Conservation (phyloP, 345 rosid species). For the Microthlaspi erraticum region DNA sequence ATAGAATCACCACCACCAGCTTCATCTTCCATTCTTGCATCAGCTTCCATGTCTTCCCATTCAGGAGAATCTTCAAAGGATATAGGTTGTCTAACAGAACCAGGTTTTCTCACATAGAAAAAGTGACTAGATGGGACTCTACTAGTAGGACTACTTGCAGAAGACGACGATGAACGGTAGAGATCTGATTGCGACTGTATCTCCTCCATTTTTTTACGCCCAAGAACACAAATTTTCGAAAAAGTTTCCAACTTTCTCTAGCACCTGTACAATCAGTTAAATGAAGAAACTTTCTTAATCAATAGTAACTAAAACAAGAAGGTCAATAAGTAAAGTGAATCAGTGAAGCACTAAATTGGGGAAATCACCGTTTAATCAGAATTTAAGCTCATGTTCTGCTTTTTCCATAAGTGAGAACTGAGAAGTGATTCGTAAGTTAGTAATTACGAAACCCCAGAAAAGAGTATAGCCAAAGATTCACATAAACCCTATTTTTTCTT, state of each 20-base stretch:
- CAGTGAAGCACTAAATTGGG: background rate
- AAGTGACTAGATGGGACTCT: constrained; percentile 95
- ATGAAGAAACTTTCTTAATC: background rate
- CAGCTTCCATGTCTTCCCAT: constrained; percentile 93
- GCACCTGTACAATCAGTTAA: constrained; percentile 3
- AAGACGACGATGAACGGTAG: constrained; percentile 95
- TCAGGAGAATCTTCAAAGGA: constrained; percentile 99
- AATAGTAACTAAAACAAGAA: constrained; percentile 9
- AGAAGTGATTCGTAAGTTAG: too few species aligned
- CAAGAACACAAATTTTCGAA: constrained; percentile 36
- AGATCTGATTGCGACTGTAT: constrained; percentile 94
- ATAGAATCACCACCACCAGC: constrained; percentile 61
- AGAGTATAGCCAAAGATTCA: background rate
- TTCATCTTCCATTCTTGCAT: constrained; percentile 75
- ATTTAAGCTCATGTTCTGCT: constrained; percentile 15
- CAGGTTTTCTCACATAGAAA: constrained; percentile 94
- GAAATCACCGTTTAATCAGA: background rate
- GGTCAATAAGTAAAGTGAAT: constrained; percentile 11
- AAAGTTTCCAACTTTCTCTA: background rate
- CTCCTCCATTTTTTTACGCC: constrained; percentile 70
- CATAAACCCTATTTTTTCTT: constrained; percentile 19
- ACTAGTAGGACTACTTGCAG: constrained; percentile 96
- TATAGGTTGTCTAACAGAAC: constrained; percentile 88
- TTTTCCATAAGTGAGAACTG: constrained; percentile 37
- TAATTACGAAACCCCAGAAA: background rate